Percentiles rank a stretch among this genome's conserved stretches.
These are phyloP conservation scores for Blastobotrys proliferans DNA, from an alignment of 1,139 yeast genomes.

Conservation along the genomic window DNA sequence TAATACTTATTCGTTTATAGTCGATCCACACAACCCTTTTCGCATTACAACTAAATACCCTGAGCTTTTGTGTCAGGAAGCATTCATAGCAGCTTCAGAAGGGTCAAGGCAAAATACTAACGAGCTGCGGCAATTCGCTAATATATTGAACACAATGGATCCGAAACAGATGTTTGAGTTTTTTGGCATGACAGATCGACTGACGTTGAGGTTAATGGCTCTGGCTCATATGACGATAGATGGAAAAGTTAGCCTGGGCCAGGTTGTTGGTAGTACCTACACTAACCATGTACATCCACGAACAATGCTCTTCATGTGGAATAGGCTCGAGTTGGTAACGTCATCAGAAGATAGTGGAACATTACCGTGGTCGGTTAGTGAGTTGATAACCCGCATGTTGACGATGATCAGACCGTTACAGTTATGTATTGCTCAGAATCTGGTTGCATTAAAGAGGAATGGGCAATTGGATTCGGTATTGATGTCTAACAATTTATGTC, in stretches of 20 bases:
- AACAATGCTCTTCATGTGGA: not conserved
- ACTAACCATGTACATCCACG: not conserved
- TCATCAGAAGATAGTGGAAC: not conserved
- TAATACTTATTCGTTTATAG: not conserved
- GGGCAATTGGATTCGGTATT: not conserved
- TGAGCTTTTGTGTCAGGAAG: too few species aligned
- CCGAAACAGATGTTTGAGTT: too few species aligned
- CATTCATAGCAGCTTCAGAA: too few species aligned
- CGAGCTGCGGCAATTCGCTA: too few species aligned
- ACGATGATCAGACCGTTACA: slow-evolving; percentile 7
- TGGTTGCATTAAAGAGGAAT: not conserved
- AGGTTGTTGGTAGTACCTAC: not conserved
- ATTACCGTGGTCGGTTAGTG: slow-evolving; percentile 1
- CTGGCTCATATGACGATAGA: too few species aligned
- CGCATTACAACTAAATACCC: too few species aligned
- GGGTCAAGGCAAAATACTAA: too few species aligned
- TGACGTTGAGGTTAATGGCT: too few species aligned
- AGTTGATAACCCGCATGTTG: slow-evolving; percentile 3
- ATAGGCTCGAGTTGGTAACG: not conserved
- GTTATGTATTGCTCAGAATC: not conserved
- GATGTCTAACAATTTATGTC: not conserved
- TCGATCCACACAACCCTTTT: not conserved
- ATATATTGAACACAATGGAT: too few species aligned
- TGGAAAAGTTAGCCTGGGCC: too few species aligned
- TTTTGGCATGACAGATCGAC: too few species aligned